Base-by-base conservation (phyloP, 257 asterid species). In the Echites panduratus region DNA sequence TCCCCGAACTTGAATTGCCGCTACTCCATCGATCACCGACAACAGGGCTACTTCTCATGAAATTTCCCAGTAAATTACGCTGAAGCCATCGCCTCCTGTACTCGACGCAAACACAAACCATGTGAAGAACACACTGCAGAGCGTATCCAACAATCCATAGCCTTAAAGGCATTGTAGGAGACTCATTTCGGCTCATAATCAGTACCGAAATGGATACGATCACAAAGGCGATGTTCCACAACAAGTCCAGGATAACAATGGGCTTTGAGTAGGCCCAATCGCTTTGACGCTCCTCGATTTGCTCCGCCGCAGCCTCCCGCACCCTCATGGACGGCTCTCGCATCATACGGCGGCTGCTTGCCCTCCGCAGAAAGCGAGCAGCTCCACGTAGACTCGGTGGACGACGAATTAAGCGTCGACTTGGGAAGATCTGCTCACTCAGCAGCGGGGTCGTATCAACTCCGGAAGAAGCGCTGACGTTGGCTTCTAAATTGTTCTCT, bases 181-280 rank as follows among this genome's bases (percentile, higher is more conserved):
- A 49, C 72, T 85, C 89, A 0, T 80, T 32, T 10, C 79, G 74
- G 80, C 89, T 85, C 59, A 80, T 49, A 49, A 76, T 70, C 73
- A 85, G 49, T 71, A 85, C 89, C n/a, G 80, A 76, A 41, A 75
- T 38, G 9, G 89, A 80, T 5, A 82, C 84, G n/a, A 76, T 58
- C 41, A 92, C 84, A 76, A 89, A 92, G 1, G 88, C 92, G 67
- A 92, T 71, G 84, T 92, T 92, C 97, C 97, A 92, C 2, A 88
- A 57, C 16, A 89, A 85, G 88, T 92, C 97, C 9, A 92, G 78
- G 19, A 89, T 75, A n/a, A 92, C 93, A 24, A 92, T 81, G 27
- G 96, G 97, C 86, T 88, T 92, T 5, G 97, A 92, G 81, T 92
- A 88, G 1, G 96, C 95, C 98, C 98, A 92, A 70, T 92, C 96